Evolutionary conservation across 2,329 filamentous ascomycete species (phyloP).

Genomic region (Tothia fuscella): DNA sequence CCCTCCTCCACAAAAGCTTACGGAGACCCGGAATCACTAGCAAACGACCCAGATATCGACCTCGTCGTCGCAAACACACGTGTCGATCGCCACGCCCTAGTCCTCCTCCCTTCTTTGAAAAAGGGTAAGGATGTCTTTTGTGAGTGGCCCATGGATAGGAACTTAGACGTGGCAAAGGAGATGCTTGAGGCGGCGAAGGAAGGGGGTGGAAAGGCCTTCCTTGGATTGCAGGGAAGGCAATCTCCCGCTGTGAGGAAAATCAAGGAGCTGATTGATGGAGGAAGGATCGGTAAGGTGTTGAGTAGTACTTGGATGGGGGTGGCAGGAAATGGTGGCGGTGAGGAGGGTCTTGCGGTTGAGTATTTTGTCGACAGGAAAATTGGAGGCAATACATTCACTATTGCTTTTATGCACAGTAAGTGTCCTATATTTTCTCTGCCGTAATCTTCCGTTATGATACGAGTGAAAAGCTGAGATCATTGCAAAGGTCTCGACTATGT

Average conservation of each 20-base stretch:
- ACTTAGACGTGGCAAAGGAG: constrained; percentile 30
- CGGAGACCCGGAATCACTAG: constrained; percentile 30
- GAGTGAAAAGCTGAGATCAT: not conserved
- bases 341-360: constrained; percentile 18
- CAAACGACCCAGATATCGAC: constrained; percentile 34
- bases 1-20: constrained; percentile 30
- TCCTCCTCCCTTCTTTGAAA: constrained; percentile 30
- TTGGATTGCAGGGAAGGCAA: constrained; percentile 37
- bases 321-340: constrained; percentile 17
- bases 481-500: constrained; percentile 32
- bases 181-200: constrained; percentile 29
- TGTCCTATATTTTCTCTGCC: not conserved
- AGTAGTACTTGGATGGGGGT: constrained; percentile 20
- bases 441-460: not conserved
- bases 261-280: constrained; percentile 30
- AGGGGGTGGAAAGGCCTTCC: constrained; percentile 31
- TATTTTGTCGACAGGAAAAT: constrained; percentile 40
- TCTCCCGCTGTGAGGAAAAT: constrained; percentile 29
- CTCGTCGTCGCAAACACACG: constrained; percentile 35
- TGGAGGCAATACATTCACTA: constrained; percentile 30
- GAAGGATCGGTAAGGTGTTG: constrained; percentile 33
- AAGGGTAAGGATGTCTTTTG: constrained; percentile 38
- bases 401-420: constrained; percentile 22
- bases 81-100: constrained; percentile 31
- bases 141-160: constrained; percentile 38